Evolutionary conservation across 1,284 basidiomycete genomes (phyloP).

Genomic region (Ceratobasidium sp.): DNA sequence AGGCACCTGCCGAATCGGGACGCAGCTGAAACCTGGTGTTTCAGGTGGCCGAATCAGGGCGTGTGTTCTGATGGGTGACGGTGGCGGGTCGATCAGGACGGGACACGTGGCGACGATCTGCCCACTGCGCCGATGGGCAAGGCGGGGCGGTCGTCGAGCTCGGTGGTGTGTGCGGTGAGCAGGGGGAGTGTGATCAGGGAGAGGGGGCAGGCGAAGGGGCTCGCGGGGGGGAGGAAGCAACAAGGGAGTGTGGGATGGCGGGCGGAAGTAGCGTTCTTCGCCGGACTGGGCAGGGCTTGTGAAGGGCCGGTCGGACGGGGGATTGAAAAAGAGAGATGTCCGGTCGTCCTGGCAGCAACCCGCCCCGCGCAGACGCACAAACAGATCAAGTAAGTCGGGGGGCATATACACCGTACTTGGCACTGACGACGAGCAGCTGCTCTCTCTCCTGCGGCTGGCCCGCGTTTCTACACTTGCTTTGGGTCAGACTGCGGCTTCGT

Average conservation of each 20-base stretch:
- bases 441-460: conserved; percentile 48
- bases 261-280: conserved; percentile 23
- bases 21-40: conserved; percentile 22
- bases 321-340: conserved; percentile 1
- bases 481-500: conserved; percentile 45
- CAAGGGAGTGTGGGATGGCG: neutral
- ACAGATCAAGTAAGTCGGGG: conserved; percentile 3
- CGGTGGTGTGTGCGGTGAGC: neutral
- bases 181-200: neutral
- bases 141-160: neutral
- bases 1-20: conserved; percentile 17
- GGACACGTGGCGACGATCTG: conserved; percentile 5
- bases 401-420: too few relatives aligned
- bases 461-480: conserved; percentile 49
- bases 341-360: conserved; percentile 26
- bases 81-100: conserved; percentile 24
- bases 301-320: conserved; percentile 11
- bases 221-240: neutral
- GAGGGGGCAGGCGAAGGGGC: neutral
- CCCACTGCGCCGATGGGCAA: neutral
- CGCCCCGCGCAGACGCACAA: neutral
- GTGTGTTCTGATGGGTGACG: conserved; percentile 9
- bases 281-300: conserved; percentile 25
- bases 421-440: neutral
- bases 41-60: conserved; percentile 12